These are phyloP conservation scores for Botrytis cinerea DNA, from an alignment of 2,329 filamentous ascomycete species.

Conservation along the genomic window DNA sequence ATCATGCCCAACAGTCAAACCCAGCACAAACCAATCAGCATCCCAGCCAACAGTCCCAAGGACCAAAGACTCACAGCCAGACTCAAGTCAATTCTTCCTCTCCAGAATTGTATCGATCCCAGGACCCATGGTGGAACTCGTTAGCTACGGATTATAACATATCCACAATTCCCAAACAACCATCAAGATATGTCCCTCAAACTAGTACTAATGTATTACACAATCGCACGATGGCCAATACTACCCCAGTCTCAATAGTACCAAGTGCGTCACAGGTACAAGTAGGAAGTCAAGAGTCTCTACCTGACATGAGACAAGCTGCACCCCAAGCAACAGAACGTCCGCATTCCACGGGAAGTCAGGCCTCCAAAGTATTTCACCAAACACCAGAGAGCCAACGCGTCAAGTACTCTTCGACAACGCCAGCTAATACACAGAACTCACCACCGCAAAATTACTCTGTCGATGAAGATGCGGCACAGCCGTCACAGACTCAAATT, in stretches of 20 bases:
- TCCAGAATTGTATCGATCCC: constrained; percentile 3
- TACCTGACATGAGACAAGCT: background rate
- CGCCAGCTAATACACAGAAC: background rate
- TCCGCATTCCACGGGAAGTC: background rate
- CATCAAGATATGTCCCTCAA: background rate
- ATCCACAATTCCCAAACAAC: constrained; percentile 4
- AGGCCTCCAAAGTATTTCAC: background rate
- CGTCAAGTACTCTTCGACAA: background rate
- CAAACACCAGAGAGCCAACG: background rate
- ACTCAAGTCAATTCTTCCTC: background rate
- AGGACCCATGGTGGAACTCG: constrained; percentile 19
- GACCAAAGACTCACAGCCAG: background rate
- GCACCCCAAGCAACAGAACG: background rate
- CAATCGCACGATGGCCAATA: background rate
- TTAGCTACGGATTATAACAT: constrained; percentile 10
- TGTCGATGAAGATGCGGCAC: background rate
- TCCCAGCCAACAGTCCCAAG: background rate
- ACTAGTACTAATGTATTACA: background rate
- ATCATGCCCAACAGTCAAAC: background rate
- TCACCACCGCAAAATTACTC: background rate
- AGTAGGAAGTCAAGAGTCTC: background rate
- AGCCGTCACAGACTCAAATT: background rate
- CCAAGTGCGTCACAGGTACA: background rate
- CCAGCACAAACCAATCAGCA: background rate
- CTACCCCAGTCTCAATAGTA: background rate